phyloP scores from a whole-genome alignment of 495 filamentous ascomycete genomes.

The Parathielavia hyrcaniae region DNA sequence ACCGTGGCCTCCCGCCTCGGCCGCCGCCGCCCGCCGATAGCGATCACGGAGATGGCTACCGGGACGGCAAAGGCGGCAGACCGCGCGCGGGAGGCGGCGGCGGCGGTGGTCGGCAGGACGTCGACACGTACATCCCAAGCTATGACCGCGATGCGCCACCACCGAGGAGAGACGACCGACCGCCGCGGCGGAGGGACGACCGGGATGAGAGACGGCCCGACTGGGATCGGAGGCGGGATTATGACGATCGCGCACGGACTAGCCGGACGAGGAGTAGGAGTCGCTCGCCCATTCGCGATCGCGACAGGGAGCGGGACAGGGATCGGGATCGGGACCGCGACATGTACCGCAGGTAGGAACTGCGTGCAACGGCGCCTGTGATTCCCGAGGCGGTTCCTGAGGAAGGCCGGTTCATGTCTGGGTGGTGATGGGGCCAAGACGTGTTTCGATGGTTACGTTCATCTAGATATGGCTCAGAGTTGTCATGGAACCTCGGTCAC shows the following conservation, averaged over 20 bases:
- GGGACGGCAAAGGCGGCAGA: constrained; percentile 32
- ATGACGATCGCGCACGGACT: constrained; percentile 43
- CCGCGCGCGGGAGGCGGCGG: constrained; percentile 31
- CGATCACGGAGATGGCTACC: constrained; percentile 36
- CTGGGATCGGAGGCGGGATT: constrained; percentile 37
- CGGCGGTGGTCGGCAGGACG: constrained; percentile 34
- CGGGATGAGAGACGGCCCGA: constrained; percentile 40
- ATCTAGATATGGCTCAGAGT: background rate
- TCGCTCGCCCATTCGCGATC: constrained; percentile 41
- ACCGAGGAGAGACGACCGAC: constrained; percentile 40
- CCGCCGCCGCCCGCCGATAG: constrained; percentile 39
- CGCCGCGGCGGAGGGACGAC: constrained; percentile 38
- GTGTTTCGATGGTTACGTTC: background rate
- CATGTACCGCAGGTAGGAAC: constrained; percentile 40
- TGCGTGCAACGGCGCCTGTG: too few relatives aligned
- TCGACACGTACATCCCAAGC: constrained; percentile 58
- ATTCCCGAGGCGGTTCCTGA: background rate
- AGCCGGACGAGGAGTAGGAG: constrained; percentile 47
- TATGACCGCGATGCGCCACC: constrained; percentile 40
- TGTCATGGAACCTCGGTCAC: background rate
- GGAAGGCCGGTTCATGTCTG: background rate
- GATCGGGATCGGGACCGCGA: constrained; percentile 31
- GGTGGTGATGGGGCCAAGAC: background rate
- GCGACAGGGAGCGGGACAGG: constrained; percentile 39
- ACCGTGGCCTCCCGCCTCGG: constrained; percentile 42